These are phyloP conservation scores for Madurella fahalii DNA, from an alignment of 2,329 filamentous ascomycete species.

Conservation along the genomic window DNA sequence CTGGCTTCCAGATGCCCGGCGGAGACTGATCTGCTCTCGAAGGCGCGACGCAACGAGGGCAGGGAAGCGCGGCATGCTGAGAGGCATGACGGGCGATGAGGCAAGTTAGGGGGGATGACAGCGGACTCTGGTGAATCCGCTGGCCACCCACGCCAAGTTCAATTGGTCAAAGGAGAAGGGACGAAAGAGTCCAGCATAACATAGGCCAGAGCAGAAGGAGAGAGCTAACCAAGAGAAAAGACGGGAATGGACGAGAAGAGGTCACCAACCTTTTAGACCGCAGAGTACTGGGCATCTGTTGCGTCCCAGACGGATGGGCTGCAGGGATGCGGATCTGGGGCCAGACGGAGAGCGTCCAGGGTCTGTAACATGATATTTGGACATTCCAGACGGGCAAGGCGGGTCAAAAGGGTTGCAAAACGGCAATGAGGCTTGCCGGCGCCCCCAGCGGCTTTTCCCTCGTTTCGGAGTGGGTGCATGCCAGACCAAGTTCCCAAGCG, in stretches of 20 bases:
- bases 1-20: conserved; percentile 16
- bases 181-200: conserved; percentile 1
- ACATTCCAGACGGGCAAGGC: conserved; percentile 15
- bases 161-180: conserved; percentile 5
- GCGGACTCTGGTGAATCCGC: conserved; percentile 16
- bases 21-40: conserved; percentile 8
- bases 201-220: conserved; percentile 3
- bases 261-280: conserved; percentile 18
- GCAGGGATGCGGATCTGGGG: conserved; percentile 5
- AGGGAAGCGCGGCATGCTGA: conserved; percentile 23
- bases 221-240: conserved; percentile 14
- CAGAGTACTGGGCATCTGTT: background rate
- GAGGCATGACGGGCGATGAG: conserved; percentile 20
- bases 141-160: conserved; percentile 12
- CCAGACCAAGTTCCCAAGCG: conserved; percentile 7
- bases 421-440: conserved; percentile 23
- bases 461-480: conserved; percentile 22
- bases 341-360: conserved; percentile 21
- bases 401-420: conserved; percentile 15
- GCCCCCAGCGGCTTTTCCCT: conserved; percentile 10
- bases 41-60: conserved; percentile 14
- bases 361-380: conserved; percentile 21
- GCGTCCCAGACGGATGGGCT: background rate
- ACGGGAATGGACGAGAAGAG: conserved; percentile 5
- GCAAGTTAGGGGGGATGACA: conserved; percentile 4